Evolutionary conservation across 768 basidiomycete species (phyloP).

Genomic region (Porphyrellus cyaneotinctus): DNA sequence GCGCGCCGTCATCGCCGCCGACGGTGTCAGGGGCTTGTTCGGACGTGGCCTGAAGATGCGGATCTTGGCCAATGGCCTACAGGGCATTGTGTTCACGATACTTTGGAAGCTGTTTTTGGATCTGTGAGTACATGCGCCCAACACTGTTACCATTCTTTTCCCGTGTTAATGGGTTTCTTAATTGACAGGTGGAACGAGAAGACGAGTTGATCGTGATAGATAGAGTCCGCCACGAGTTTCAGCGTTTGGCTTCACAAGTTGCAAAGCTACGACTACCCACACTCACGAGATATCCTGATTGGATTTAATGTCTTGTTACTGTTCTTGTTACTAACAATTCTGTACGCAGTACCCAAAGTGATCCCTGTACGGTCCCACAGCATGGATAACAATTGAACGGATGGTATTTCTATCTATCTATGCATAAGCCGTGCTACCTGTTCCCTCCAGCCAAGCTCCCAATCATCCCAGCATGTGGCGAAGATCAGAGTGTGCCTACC

Average conservation of each 20-base stretch:
- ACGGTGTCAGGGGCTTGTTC: conserved; percentile 76
- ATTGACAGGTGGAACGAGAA: conserved; percentile 35
- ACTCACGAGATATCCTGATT: background rate
- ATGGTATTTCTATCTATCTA: background rate
- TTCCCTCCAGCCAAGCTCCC: conserved; percentile 15
- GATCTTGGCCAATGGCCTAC: conserved; percentile 85
- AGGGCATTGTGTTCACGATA: conserved; percentile 87
- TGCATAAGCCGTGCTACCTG: conserved; percentile 8
- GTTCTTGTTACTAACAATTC: background rate
- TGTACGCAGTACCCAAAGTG: background rate
- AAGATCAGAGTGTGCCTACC: conserved; percentile 39
- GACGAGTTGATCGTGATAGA: conserved; percentile 7
- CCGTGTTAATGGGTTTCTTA: background rate
- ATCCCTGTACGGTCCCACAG: too few species aligned
- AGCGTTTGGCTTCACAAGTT: background rate
- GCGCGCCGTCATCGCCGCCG: conserved; percentile 64
- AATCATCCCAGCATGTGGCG: conserved; percentile 41
- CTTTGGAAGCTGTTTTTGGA: conserved; percentile 91
- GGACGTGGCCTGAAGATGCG: conserved; percentile 89
- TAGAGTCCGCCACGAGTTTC: background rate
- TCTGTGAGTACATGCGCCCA: conserved; percentile 50
- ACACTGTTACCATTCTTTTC: background rate
- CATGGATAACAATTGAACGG: too few species aligned
- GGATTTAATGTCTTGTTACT: background rate
- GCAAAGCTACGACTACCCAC: background rate